Evolutionary conservation across 2,329 filamentous ascomycete species (phyloP).

Genomic region (Fusarium equiseti): DNA sequence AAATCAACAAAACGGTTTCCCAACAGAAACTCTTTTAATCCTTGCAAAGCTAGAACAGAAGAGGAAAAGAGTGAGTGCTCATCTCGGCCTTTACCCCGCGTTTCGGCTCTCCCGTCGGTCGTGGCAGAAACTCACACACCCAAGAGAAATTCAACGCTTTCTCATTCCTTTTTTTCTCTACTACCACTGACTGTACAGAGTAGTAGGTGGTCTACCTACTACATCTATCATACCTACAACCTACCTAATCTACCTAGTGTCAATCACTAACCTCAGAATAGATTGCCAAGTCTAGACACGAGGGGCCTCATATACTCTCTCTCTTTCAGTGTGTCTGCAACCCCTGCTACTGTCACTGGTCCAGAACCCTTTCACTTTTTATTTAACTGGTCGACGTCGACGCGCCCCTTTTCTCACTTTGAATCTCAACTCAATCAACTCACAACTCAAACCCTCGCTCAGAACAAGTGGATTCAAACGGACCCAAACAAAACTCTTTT

Average conservation of each 20-base stretch:
- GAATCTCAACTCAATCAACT: conserved; percentile 2
- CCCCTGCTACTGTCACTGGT: not conserved
- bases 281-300: conserved; percentile 14
- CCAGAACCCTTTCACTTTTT: conserved; percentile 3
- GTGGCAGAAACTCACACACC: conserved; percentile 15
- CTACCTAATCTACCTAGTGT: conserved; percentile 12
- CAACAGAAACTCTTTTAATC: conserved; percentile 14
- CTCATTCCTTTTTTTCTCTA: conserved; percentile 8
- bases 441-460: conserved; percentile 3
- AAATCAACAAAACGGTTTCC: conserved; percentile 5
- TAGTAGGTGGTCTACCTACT: not conserved
- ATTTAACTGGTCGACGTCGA: conserved; percentile 42
- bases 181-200: not conserved
- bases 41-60: conserved; percentile 21
- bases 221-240: not conserved
- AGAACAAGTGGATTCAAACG: conserved; percentile 13
- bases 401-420: conserved; percentile 5
- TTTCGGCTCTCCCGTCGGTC: conserved; percentile 15
- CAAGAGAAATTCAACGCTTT: conserved; percentile 21
- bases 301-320: not conserved
- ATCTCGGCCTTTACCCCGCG: conserved; percentile 35
- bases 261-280: not conserved
- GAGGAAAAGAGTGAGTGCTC: conserved; percentile 31
- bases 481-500: not conserved
- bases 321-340: not conserved